Base-by-base conservation (phyloP, 106 monocot genomes). In the Platanthera zijinensis region DNA sequence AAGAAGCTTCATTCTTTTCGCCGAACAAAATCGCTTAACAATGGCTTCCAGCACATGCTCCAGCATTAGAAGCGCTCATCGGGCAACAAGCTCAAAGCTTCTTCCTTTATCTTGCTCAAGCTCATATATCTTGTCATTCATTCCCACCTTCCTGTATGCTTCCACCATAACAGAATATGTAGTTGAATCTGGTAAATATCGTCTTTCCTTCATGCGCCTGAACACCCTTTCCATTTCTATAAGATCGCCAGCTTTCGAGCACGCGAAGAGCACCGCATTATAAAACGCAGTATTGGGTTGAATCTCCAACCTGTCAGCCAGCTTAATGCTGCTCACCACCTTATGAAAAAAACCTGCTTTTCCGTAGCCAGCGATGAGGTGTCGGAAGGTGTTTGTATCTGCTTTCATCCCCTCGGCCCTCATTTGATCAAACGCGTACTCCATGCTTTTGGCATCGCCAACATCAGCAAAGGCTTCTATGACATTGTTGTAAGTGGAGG, bases 171-270 rank as follows among this genome's bases (percentile, higher is more conserved):
- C 84, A 2, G 71, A 75, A 75, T 85, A 91, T 2, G 94, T 99
- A 15, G 32, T 39, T 3, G 80, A 79, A 88, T 92, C 86, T 7
- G 97, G 89, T 57, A 48, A 19, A 46, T 72, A 78, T 72, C 81
- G 61, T 39, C 79, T 88, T 51, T 88, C 85, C 78, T 99, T 99
- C 94, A 99, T 99, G 22, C 75, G 80, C 62, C 75, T 87, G 73
- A 88, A 99, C 1, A 99, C 94, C 80, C 97, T 91, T 74, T 99
- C 97, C 97, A 99, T 99, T 89, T 99, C 97, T 78, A 90, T 71
- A 57, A 94, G 71, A 84, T 99, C 97, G 10, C 88, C 97, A 0
- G 91, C 91, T 72, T 85, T 91, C 30, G 91, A 94, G 84, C 97
- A 99, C 0, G 97, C 94, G 66, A 83, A 84, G 2, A 99, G 83